A percentile compares a stretch with the other conserved stretches of the same genome.
phyloP scores from a whole-genome alignment of 2,329 filamentous ascomycete species.

The Ceratocystis variospora region DNA sequence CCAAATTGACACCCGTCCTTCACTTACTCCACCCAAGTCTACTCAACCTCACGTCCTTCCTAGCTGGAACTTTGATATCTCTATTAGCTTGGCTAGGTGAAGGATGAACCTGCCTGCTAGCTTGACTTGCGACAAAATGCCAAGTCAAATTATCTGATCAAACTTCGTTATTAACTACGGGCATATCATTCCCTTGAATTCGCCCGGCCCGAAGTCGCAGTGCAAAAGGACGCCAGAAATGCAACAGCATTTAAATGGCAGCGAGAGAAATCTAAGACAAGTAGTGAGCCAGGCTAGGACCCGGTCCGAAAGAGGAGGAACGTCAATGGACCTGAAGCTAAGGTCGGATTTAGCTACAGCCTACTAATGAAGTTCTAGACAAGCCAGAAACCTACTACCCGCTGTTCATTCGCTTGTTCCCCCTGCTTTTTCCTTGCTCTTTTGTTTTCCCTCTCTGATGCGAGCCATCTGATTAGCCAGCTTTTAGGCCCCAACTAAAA shows the following conservation, averaged over 20 bases:
- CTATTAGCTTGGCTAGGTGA: background rate
- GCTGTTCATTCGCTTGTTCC: background rate
- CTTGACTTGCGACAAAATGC: background rate
- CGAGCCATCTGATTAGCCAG: slow-evolving; percentile 6
- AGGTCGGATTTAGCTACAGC: too few relatives aligned
- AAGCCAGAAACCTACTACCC: too few relatives aligned
- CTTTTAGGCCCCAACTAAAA: background rate
- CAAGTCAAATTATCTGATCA: slow-evolving; percentile 12
- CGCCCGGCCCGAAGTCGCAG: slow-evolving; percentile 1
- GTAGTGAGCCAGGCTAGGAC: too few relatives aligned
- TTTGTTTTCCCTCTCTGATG: slow-evolving; percentile 6
- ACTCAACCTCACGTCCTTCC: too few relatives aligned
- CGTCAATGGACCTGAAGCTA: too few relatives aligned
- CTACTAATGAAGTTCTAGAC: too few relatives aligned
- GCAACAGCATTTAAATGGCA: background rate
- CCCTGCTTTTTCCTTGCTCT: background rate
- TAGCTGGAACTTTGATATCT: background rate
- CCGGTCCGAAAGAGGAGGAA: background rate
- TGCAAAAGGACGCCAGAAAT: background rate
- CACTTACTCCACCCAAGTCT: background rate
- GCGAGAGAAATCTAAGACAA: background rate
- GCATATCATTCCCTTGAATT: background rate
- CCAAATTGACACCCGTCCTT: background rate
- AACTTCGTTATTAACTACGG: background rate
- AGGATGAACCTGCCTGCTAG: background rate